These are phyloP conservation scores for Blastobotrys muscicola DNA, from an alignment of 805 yeast genomes.

Conservation along the genomic window DNA sequence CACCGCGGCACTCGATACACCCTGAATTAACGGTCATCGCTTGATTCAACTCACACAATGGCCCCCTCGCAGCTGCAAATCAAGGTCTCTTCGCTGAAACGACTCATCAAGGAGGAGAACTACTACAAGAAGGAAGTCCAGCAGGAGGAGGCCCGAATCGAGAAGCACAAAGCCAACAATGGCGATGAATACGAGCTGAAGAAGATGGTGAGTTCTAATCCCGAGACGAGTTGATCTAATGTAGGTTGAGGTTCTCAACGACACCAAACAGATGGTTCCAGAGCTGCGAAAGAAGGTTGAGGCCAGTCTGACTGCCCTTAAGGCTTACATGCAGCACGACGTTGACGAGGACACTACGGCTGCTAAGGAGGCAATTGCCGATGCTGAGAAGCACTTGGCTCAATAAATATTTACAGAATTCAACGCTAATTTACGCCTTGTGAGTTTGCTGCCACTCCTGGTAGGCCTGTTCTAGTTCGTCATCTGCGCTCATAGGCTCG, in stretches of 20 bases:
- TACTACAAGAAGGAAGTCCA: conserved; percentile 50
- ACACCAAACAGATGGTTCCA: conserved; percentile 45
- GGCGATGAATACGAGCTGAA: conserved; percentile 61
- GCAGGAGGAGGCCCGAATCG: conserved; percentile 44
- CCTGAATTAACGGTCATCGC: not conserved
- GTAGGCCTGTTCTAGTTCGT: conserved; percentile 61
- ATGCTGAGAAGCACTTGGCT: conserved; percentile 14
- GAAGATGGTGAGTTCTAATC: conserved; percentile 29
- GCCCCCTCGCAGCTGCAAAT: conserved; percentile 64
- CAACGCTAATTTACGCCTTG: not conserved
- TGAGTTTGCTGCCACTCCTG: conserved; percentile 38
- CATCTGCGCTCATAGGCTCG: conserved; percentile 33
- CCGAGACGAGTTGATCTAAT: not conserved
- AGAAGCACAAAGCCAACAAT: conserved; percentile 34
- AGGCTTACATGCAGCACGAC: conserved; percentile 28
- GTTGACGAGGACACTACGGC: conserved; percentile 18
- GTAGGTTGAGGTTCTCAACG: conserved; percentile 39
- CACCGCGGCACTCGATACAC: no score
- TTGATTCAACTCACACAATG: conserved; percentile 7
- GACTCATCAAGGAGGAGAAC: conserved; percentile 58
- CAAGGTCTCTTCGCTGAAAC: conserved; percentile 56
- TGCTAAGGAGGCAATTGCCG: conserved; percentile 19
- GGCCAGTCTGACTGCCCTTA: conserved; percentile 32
- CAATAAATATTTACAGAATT: conserved; percentile 1
- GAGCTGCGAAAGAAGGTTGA: conserved; percentile 36